phyloP scores from a whole-genome alignment of 805 yeast species.

The Candida awuae region DNA sequence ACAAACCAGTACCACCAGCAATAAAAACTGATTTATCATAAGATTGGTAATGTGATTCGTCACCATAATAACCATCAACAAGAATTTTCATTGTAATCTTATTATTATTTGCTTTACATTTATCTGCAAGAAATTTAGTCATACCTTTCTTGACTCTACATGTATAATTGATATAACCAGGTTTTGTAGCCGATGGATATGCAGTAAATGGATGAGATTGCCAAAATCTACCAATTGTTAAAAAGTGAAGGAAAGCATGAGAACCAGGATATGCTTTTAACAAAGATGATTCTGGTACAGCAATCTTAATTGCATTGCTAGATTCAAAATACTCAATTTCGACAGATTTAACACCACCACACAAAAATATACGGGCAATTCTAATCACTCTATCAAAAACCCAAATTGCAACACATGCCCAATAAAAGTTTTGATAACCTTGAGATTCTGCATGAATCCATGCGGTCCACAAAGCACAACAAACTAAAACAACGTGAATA shows the following conservation, averaged over 20 bases:
- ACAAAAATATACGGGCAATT: slow-evolving; percentile 29
- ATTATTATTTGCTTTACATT: slow-evolving; percentile 19
- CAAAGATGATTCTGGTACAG: slow-evolving; percentile 37
- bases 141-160: slow-evolving; percentile 53
- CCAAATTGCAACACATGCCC: slow-evolving; percentile 42
- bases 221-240: slow-evolving; percentile 41
- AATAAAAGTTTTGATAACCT: slow-evolving; percentile 27
- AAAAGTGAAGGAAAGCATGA: slow-evolving; percentile 52
- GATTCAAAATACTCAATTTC: slow-evolving; percentile 25
- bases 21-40: slow-evolving; percentile 50
- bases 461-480: slow-evolving; percentile 42
- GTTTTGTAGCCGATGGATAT: slow-evolving; percentile 30
- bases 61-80: slow-evolving; percentile 73
- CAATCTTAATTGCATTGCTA: slow-evolving; percentile 41
- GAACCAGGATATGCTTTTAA: slow-evolving; percentile 53
- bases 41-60: slow-evolving; percentile 38
- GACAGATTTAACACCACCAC: slow-evolving; percentile 28
- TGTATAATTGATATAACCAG: slow-evolving; percentile 34
- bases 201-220: slow-evolving; percentile 64
- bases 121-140: slow-evolving; percentile 35
- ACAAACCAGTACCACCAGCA: slow-evolving; percentile 73
- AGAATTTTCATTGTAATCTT: slow-evolving; percentile 27
- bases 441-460: slow-evolving; percentile 46
- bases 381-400: slow-evolving; percentile 44
- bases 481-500: slow-evolving; percentile 49